Percentiles rank a stretch among this genome's conserved stretches.
Conservation (phyloP, 306 rosid species). For the Dryas octopetala region DNA sequence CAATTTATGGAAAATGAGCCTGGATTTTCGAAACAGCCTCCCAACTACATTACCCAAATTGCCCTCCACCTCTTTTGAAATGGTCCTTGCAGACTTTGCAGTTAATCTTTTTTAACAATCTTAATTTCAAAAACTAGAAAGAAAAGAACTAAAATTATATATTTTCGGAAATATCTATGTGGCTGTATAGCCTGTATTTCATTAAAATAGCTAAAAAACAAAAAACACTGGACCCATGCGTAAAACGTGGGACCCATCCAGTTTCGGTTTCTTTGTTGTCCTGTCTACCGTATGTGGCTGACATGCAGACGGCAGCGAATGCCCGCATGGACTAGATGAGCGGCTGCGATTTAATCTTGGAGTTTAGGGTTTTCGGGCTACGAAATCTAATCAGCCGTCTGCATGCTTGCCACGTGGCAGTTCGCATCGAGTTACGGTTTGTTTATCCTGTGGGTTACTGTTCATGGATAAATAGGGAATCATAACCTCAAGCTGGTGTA, state of each 20-base stretch:
- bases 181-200: not conserved
- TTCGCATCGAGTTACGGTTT: not conserved
- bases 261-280: not conserved
- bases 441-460: too few relatives aligned
- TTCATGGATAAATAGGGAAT: not conserved
- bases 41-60: conserved; percentile 3
- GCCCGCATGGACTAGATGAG: not conserved
- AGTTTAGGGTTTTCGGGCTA: not conserved
- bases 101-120: not conserved
- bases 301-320: not conserved
- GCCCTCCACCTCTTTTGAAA: conserved; percentile 13
- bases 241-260: not conserved
- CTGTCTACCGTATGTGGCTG: not conserved
- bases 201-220: too few relatives aligned
- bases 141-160: not conserved
- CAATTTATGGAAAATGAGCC: conserved; percentile 33
- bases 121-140: not conserved
- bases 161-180: conserved; percentile 22
- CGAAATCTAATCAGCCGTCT: not conserved
- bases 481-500: not conserved
- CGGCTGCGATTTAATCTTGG: not conserved
- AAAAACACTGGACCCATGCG: too few relatives aligned
- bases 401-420: conserved; percentile 24
- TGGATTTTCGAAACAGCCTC: conserved; percentile 35
- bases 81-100: not conserved